Percentiles rank a stretch among this genome's conserved stretches.
These are phyloP conservation scores for Paramecium sonneborni DNA, from an alignment of 73 alveolate species.

Conservation along the genomic window DNA sequence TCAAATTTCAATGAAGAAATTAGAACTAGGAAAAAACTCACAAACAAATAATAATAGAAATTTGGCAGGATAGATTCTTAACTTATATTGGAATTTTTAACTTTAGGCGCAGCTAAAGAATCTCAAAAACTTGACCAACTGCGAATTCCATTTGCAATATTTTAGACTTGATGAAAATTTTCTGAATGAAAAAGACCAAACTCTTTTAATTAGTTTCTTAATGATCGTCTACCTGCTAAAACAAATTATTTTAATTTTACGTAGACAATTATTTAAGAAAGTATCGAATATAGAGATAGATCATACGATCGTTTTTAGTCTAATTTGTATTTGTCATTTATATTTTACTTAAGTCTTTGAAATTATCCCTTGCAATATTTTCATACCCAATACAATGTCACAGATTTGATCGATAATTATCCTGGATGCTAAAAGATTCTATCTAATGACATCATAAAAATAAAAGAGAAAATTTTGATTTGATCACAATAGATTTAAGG, in stretches of 20 bases:
- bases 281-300: not conserved
- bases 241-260: not conserved
- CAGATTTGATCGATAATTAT: not conserved
- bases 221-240: not conserved
- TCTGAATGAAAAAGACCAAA: not conserved
- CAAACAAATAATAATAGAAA: not conserved
- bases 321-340: not conserved
- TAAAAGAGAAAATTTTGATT: not conserved
- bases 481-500: not conserved
- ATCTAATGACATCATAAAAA: not conserved
- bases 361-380: not conserved
- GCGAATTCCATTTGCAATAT: not conserved
- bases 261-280: not conserved
- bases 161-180: not conserved
- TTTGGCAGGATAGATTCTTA: not conserved
- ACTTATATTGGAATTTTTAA: not conserved
- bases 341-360: not conserved
- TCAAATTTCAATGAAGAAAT: not conserved
- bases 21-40: not conserved
- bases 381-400: not conserved
- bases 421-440: not conserved
- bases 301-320: conserved; percentile 10
- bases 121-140: conserved; percentile 8
- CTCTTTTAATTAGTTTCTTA: not conserved
- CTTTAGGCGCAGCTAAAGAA: not conserved